Conservation (phyloP, 225 moss, liverwort and hornwort genomes). For the Marchantia polymorpha region DNA sequence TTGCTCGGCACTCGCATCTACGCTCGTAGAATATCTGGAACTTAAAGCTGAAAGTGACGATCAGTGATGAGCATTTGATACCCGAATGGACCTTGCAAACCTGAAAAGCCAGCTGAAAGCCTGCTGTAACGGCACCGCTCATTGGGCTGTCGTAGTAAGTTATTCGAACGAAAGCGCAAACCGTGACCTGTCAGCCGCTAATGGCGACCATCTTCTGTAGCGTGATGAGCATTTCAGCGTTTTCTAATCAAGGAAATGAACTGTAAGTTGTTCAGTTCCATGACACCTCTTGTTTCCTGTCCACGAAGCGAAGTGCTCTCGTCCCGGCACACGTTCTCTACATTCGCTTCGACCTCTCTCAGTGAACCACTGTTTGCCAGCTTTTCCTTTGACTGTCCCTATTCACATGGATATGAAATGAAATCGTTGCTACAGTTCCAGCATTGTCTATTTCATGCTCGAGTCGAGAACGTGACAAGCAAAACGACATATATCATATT, state of each 20-base stretch:
- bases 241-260: neutral
- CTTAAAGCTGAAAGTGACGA: neutral
- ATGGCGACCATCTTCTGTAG: neutral
- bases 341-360: neutral
- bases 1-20: neutral
- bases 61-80: neutral
- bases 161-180: neutral
- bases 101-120: neutral
- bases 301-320: neutral
- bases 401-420: neutral
- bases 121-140: neutral
- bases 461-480: neutral
- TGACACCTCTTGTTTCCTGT: neutral
- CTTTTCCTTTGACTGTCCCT: neutral
- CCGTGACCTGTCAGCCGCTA: neutral
- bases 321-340: neutral
- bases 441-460: neutral
- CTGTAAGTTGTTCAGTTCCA: neutral
- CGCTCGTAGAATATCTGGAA: neutral
- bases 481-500: neutral
- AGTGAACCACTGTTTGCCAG: neutral
- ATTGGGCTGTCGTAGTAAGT: neutral
- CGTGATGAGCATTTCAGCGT: neutral
- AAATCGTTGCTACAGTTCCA: neutral
- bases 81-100: neutral